Percentiles rank a stretch among this genome's conserved stretches.
These are phyloP conservation scores for Populus ilicifolia DNA, from an alignment of 345 rosid genomes.

Conservation along the genomic window DNA sequence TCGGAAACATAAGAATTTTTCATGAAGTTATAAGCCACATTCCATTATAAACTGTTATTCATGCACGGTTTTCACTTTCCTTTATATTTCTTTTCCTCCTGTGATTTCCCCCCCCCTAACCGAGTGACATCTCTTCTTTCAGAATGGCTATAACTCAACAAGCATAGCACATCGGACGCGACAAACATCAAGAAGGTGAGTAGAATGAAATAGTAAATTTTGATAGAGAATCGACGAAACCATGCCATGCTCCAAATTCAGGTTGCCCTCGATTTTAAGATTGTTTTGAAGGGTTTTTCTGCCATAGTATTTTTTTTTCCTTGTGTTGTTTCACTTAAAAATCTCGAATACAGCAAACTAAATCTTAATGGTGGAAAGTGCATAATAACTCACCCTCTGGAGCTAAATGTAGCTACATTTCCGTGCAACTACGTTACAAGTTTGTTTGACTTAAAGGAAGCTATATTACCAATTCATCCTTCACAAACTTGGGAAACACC, in stretches of 20 bases:
- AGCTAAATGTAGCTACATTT: not conserved
- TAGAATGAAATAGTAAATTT: not conserved
- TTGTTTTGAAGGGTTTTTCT: not conserved
- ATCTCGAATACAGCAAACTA: no score
- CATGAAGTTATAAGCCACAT: not conserved
- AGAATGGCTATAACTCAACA: conserved; percentile 48
- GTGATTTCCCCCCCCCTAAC: not conserved
- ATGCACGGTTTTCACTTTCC: not conserved
- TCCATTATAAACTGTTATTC: not conserved
- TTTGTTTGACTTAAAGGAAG: not conserved
- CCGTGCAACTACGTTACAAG: not conserved
- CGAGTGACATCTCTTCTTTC: conserved; percentile 14
- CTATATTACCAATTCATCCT: not conserved
- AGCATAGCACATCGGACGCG: conserved; percentile 48
- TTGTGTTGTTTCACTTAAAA: no score
- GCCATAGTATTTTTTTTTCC: not conserved
- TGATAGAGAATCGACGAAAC: not conserved
- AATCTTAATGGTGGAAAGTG: not conserved
- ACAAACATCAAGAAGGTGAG: conserved; percentile 58
- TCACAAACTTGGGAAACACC: not conserved
- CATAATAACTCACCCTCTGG: not conserved
- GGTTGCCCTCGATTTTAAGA: not conserved
- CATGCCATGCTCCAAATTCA: not conserved
- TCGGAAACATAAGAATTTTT: not conserved
- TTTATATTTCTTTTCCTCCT: not conserved